A percentile compares a stretch with the other conserved stretches of the same genome.
Conservation (phyloP, 257 asterid genomes). For the Ilex aquifolium region DNA sequence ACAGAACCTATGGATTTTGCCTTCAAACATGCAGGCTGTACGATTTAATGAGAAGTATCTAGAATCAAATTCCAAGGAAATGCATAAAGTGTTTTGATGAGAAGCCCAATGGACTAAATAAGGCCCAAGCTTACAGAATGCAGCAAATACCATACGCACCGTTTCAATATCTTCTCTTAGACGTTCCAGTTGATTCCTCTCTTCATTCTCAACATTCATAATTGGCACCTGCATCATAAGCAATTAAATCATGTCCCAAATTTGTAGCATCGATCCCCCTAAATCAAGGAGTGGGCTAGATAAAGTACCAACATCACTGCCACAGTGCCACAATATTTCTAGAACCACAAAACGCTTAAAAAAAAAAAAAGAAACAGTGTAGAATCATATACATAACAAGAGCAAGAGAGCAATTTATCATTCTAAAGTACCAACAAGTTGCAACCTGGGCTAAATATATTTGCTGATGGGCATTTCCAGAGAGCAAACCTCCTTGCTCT, state of each 20-base stretch:
- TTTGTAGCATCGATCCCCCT: too few species aligned
- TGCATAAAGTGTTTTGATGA: constrained; percentile 10
- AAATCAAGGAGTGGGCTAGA: too few species aligned
- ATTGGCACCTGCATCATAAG: constrained; percentile 64
- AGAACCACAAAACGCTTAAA: too few species aligned
- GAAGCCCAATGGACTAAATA: constrained; percentile 5
- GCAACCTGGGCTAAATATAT: constrained; percentile 92
- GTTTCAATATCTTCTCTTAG: constrained; percentile 67
- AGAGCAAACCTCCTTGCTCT: constrained; percentile 26
- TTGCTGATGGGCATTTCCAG: constrained; percentile 51
- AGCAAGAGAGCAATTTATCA: background rate
- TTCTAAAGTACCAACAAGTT: constrained; percentile 3
- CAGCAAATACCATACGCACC: constrained; percentile 32
- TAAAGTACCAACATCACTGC: too few species aligned
- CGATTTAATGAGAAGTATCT: constrained; percentile 13
- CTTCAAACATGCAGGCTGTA: constrained; percentile 75
- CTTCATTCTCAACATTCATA: constrained; percentile 55
- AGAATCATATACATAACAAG: background rate
- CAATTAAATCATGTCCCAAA: background rate
- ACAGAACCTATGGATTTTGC: constrained; percentile 56
- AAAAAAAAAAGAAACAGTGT: background rate
- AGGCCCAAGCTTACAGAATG: constrained; percentile 1
- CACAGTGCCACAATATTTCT: too few species aligned
- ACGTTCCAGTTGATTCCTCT: constrained; percentile 66
- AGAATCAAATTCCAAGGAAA: constrained; percentile 9